Base-by-base conservation (phyloP, 2,329 filamentous ascomycete genomes). In the Graphiopsis chlorocephala region DNA sequence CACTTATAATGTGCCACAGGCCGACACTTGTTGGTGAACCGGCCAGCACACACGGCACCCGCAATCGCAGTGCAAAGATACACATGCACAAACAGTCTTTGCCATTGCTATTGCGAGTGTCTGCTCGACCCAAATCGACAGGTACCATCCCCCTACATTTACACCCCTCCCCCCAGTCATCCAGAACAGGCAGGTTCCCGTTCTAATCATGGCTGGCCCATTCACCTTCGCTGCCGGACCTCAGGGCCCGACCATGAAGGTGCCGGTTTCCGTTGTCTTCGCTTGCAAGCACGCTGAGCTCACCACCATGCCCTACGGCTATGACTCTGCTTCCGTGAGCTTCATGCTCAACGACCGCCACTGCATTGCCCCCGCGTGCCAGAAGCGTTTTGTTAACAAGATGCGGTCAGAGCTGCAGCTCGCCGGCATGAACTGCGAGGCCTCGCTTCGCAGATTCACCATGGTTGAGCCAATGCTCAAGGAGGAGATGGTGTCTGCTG, bases 31-130 rank as follows among this genome's bases (percentile, higher is more conserved):
- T 31, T 8, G n/a, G n/a, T 58, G 55, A 29, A n/a, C 23, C 12
- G 55, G 42, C 42, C 58, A 61, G 58, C 58, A 23, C 58, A 50
- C 58, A 50, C 29, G 12, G 20, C 38, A 61, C 45, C 31, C 58
- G 28, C 58, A 50, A 23, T 60, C n/a, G 38, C 57, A 60, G 28
- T 26, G 57, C 57, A 47, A 29, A 60, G 57, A 47, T 47, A 28
- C 23, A 47, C 2, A 29, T 14, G n/a, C 23, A 45, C 52, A 14
- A 12, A 28, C 8, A 17, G 3, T 47, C 38, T 60, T 47, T 60
- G 57, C 57, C 15, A 17, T n/a, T 28, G 45, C 26, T 15, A 61
- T 33, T 52, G 42, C 28, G 33, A 60, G 26, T 38, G 58, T 35
- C 23, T 33, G 42, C 42, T 61, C 58, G 28, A 10, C n/a, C n/a